Evolutionary conservation across 768 basidiomycete genomes (phyloP).

Genomic region (Tylopilus plumbeoviolaceoides): DNA sequence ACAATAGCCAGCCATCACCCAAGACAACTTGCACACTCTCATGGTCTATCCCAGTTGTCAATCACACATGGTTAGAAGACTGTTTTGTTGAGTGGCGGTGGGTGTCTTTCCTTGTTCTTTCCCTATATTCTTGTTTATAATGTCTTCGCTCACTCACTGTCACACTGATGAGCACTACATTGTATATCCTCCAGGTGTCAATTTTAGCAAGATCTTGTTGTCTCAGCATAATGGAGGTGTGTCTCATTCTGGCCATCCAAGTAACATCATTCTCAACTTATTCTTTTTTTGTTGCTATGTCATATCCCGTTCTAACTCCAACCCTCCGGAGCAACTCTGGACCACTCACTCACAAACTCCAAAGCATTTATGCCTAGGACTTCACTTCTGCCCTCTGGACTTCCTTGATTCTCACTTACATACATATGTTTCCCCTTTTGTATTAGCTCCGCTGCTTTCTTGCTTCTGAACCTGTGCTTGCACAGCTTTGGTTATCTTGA

Average conservation of each 20-base stretch:
- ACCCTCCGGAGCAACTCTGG: too few species aligned
- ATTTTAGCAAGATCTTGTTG: slow-evolving; percentile 49
- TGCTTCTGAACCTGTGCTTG: too few species aligned
- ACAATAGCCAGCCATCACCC: slow-evolving; percentile 33
- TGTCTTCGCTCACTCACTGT: slow-evolving; percentile 46
- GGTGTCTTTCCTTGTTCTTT: neutral
- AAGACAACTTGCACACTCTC: slow-evolving; percentile 72
- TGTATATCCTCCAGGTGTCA: slow-evolving; percentile 60
- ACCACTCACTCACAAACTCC: too few species aligned
- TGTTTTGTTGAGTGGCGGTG: slow-evolving; percentile 76
- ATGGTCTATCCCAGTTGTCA: slow-evolving; percentile 86
- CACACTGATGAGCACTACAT: slow-evolving; percentile 65
- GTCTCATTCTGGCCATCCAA: neutral
- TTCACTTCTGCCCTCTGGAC: too few species aligned
- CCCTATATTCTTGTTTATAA: neutral
- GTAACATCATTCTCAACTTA: too few species aligned
- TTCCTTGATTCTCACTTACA: too few species aligned
- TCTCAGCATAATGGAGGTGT: slow-evolving; percentile 15
- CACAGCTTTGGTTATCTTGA: too few species aligned
- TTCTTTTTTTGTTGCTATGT: too few species aligned
- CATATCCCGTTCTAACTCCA: too few species aligned
- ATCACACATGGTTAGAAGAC: slow-evolving; percentile 90
- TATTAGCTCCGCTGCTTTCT: too few species aligned
- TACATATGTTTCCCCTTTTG: too few species aligned
- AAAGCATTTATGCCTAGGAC: too few species aligned